Percentiles rank a stretch among this genome's conserved stretches.
Conservation (phyloP, 169 alveolate species). For the Sarcocystis neurona region DNA sequence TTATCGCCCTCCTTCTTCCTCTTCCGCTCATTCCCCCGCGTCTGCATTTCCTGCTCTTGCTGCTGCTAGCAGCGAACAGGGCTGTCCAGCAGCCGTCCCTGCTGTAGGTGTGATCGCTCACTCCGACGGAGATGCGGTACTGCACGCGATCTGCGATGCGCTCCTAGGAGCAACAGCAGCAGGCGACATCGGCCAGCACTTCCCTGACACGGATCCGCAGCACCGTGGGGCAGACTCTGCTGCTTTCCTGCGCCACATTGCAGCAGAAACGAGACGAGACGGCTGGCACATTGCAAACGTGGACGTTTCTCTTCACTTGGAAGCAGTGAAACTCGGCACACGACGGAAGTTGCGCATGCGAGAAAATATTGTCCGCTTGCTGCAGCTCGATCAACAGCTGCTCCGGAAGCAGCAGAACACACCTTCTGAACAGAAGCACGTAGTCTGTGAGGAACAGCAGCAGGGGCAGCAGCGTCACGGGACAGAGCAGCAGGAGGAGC, state of each 20-base stretch:
- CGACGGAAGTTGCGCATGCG: slow-evolving; percentile 42
- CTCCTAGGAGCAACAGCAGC: slow-evolving; percentile 80
- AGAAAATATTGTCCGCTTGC: slow-evolving; percentile 52
- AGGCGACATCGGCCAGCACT: slow-evolving; percentile 85
- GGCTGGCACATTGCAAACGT: slow-evolving; percentile 61
- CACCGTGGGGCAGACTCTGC: slow-evolving; percentile 71
- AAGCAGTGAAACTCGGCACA: slow-evolving; percentile 54
- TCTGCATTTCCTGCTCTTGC: not conserved
- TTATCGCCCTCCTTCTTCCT: no score
- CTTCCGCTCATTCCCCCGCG: slow-evolving; percentile 13
- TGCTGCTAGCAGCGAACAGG: not conserved
- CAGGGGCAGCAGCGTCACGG: no score
- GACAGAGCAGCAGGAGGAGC: no score
- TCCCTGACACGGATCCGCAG: slow-evolving; percentile 79
- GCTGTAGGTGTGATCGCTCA: slow-evolving; percentile 78
- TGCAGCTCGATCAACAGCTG: slow-evolving; percentile 53
- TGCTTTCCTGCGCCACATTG: slow-evolving; percentile 59
- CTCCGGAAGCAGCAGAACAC: no score
- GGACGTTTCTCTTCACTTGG: slow-evolving; percentile 69
- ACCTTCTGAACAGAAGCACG: no score
- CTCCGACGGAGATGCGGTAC: slow-evolving; percentile 88
- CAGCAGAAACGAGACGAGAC: slow-evolving; percentile 44
- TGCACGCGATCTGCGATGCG: slow-evolving; percentile 82
- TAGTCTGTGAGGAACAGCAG: no score
- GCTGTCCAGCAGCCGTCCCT: slow-evolving; percentile 5